Base-by-base conservation (phyloP, 176 grass and related monocot species). In the Chrysopogon serrulatus region DNA sequence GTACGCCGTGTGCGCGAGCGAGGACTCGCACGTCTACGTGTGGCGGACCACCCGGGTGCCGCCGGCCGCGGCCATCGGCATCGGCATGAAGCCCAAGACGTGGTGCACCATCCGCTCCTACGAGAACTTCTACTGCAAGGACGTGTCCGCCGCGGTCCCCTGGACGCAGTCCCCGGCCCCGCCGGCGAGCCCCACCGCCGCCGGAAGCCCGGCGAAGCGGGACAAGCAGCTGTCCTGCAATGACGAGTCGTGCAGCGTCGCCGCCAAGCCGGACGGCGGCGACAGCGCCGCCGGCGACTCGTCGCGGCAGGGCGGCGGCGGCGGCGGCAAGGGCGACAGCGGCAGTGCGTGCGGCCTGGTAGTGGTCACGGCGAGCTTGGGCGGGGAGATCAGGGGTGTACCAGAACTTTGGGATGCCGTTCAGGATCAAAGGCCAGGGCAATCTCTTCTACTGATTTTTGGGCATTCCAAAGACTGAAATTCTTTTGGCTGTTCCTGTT, bases 111-210 rank as follows among this genome's bases (percentile, higher is more conserved):
- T 82, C 65, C 89, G 93, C 31, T 98, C 96, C 31, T 90, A 90
- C 82, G 96, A 98, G 91, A 88, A 92, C 88, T 98, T 98, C 91
- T 98, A 77, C 82, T 93, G 91, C 77, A 98, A 98, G 84, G 96
- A 98, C 72, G 91, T 95, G 54, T 95, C 89, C 0, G 96, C 92
- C n/a, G 96, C 96, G 6, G 48, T 98, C 16, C 93, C 96, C 8
- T 86, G 88, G 83, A 32, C 63, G 21, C 27, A 71, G 15, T 16
- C 78, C 12, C 73, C 88, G 54, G 9, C 88, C 5, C n/a, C 56
- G 39, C 66, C 87, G 23, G 64, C 62, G 36, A 48, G 41, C 69
- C 41, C 41, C 54, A 24, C 16, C 40, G 40, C 15, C 59, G 5
- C 14, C 31, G 73, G 76, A 13, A 79, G 78, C 82, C 53, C 68